Base-by-base conservation (phyloP, 306 rosid species). In the Cicer bijugum region DNA sequence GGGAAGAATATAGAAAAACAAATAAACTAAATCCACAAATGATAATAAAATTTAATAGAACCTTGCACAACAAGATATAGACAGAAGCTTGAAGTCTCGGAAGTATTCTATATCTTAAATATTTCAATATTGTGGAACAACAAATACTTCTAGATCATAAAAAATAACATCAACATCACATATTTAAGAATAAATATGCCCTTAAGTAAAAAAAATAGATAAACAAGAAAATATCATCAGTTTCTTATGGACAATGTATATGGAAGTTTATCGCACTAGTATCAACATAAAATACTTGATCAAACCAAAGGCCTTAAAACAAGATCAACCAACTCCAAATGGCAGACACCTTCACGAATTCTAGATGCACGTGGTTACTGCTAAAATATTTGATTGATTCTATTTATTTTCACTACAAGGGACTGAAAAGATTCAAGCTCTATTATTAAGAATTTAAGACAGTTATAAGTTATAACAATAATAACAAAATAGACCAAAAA, bases 211-310 rank as follows among this genome's bases (percentile, higher is more conserved):
- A n/a, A 19, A 38, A 50, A 47, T 46, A 46, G 35, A 10, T 57
- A 66, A 69, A 70, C 50, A 37, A 38, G 67, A 45, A 56, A 43
- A 57, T 47, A 45, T 57, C 51, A 67, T 68, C 10, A 57, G 44
- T 16, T 76, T 57, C 7, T 33, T 37, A 68, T n/a, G 33, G 40
- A 68, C 33, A 56, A 37, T 19, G 45, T 16, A 42, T 12, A n/a
- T 39, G 52, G 55, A 44, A 76, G 50, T 67, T 75, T 15, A 38
- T 11, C 48, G 60, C 47, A 69, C 75, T 45, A 19, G 75, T 47
- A 46, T 68, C 70, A 38, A 17, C 37, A 58, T 37, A 58, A 57
- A 28, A 68, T n/a, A 6, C 19, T 50, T 50, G 70, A 12, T 43
- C 43, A 10, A 15, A 66, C 73, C 44, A 9, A 33, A 42, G 17